Evolutionary conservation across 139 green algal genomes (phyloP), one percentile per base, ranked within the genome.

Genomic region (Coelastrella sp.): DNA sequence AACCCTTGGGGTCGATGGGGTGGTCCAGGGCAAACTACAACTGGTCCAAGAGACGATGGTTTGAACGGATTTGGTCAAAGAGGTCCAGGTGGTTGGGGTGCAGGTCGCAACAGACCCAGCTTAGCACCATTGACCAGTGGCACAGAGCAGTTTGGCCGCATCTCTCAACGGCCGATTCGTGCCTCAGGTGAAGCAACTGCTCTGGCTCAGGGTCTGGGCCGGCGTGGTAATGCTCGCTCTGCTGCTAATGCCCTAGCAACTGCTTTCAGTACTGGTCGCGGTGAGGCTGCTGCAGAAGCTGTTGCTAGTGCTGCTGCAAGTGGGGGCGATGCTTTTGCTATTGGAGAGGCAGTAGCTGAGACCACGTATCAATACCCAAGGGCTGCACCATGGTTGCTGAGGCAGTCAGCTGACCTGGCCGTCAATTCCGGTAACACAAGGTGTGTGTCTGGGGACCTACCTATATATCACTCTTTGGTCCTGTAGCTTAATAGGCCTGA

Each of bases 241-340:
- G 75, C 75, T 51, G 75, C 75, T 5, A 38, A 50, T 41, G 23
- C 34, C 25, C 35, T 82, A 21, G 75, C 75, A 7, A 41, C 66
- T 23, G 75, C 75, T 9, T 63, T 38, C 34, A 45, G 19, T 13
- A 38, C 27, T 15, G 75, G 75, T 2, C 25, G 45, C 34, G 75
- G 53, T 2, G 34, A 82, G 35, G 53, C 75, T 50, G 75, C 75
- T 41, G 75, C 75, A 25, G 19, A 82, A 37, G 75, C 75, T n/a
- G 23, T 82, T 32, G 75, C 75, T 8, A 40, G 34, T 30, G 75
- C 75, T 59, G 75, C 75, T 71, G 51, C 75, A 19, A 32, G 53
- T n/a, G 75, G 75, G 3, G 75, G 23, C 5, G 53, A 71, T 23
- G 7, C 75, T 25, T 30, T 53, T n/a, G 75, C 75, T 13, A n/a